phyloP scores from a whole-genome alignment of 2,329 filamentous ascomycete genomes.

The Pestalotiopsis fici region DNA sequence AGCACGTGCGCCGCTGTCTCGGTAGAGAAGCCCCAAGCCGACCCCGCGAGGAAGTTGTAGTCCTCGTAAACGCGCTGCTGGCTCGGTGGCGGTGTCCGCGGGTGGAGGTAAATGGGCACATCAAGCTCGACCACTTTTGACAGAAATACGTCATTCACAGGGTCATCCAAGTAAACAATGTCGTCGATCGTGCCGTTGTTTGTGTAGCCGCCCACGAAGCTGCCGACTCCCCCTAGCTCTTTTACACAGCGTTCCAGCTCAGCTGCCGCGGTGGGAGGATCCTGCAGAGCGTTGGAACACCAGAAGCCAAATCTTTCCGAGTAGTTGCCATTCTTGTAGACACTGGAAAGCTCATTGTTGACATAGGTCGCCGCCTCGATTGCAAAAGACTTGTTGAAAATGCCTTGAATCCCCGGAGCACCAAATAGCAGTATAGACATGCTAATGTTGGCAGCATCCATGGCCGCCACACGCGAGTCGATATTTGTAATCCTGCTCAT shows the following conservation, averaged over 20 bases:
- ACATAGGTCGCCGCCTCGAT: constrained; percentile 40
- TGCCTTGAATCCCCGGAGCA: constrained; percentile 47
- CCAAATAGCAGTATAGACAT: constrained; percentile 44
- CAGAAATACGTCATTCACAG: constrained; percentile 48
- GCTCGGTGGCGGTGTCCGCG: constrained; percentile 58
- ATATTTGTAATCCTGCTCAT: neutral
- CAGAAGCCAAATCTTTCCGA: neutral
- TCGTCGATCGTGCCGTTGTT: constrained; percentile 58
- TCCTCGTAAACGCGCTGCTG: constrained; percentile 52
- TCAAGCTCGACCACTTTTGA: constrained; percentile 62
- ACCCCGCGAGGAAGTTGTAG: constrained; percentile 47
- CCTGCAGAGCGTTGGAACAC: constrained; percentile 43
- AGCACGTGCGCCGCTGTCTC: constrained; percentile 60
- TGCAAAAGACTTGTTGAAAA: constrained; percentile 33
- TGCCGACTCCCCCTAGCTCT: constrained; percentile 61
- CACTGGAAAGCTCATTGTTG: constrained; percentile 42
- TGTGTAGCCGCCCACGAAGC: constrained; percentile 63
- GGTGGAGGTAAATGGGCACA: constrained; percentile 66
- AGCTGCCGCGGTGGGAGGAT: constrained; percentile 47
- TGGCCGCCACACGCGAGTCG: neutral
- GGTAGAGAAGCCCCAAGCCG: constrained; percentile 58
- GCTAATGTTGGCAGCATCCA: neutral
- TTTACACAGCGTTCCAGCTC: constrained; percentile 56
- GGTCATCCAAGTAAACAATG: constrained; percentile 65
- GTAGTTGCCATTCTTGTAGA: constrained; percentile 36